Base-by-base conservation (phyloP, 2,329 filamentous ascomycete species). In the Alternaria atra region DNA sequence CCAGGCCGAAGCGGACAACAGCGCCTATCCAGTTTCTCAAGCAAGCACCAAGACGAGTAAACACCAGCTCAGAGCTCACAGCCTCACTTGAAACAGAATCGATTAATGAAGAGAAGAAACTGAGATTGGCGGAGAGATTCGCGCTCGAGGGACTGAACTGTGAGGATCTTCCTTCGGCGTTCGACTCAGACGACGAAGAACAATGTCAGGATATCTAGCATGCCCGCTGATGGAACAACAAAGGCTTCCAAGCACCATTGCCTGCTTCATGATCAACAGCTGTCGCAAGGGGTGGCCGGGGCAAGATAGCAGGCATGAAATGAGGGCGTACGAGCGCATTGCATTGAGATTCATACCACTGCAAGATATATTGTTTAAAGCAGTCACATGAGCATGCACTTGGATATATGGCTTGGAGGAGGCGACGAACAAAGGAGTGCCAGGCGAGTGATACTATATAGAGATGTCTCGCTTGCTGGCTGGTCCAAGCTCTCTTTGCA, bases 161-260 rank as follows among this genome's bases (percentile, higher is more conserved):
- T 58, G 58, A 63, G 12, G 67, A 69, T 15, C 55, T 73, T 12
- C 62, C 70, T 10, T 71, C 67, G 20, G 65, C 66, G 7, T 72
- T 71, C 39, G 71, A 73, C 8, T 69, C 66, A 10, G 69, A 73
- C 5, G 64, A 71, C 9, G 64, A 69, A 17, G 68, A 67, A 12
- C 63, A 69, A 25, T 53, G 51, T 46, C 13, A 39, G 15, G 43
- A 55, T 23, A 39, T 15, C 15, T 7, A 35, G 17, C 13, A 47
- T 40, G 42, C 23, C 34, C 50, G 35, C 32, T 47, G 42, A 46
- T 44, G 30, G 30, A 27, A 20, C 2, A 15, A 29, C 34, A 27
- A 48, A 47, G 15, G 53, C 34, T 20, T 13, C 27, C 34, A 20
- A 20, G 40, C 6, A 44, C 15, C 5, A 34, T 8, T 34, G 52